Percentiles rank a stretch among this genome's conserved stretches.
Evolutionary conservation across 768 basidiomycete genomes (phyloP).

Genomic region (Tylopilus rubrobrunneus): DNA sequence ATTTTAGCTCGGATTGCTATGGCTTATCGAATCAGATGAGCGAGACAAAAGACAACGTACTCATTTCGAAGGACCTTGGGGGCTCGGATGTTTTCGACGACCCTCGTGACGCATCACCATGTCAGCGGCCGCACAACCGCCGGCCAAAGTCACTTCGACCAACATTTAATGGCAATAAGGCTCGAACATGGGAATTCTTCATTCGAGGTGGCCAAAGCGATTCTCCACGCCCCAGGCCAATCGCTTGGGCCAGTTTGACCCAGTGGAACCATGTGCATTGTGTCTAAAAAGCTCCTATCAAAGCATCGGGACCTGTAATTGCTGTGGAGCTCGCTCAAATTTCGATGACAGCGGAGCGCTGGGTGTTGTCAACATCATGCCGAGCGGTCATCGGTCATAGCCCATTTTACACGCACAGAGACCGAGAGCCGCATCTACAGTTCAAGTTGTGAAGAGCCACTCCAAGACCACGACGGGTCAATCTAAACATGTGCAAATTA

Average conservation of each 20-base stretch:
- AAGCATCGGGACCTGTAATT: neutral
- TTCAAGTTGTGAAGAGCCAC: neutral
- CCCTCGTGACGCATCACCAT: too few species aligned
- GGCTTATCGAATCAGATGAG: too few species aligned
- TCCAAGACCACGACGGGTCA: neutral
- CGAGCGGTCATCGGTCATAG: neutral
- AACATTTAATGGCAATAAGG: too few species aligned
- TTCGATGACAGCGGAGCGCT: neutral
- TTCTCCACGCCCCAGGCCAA: neutral
- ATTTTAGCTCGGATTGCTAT: too few species aligned
- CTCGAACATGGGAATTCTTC: too few species aligned
- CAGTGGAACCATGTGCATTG: neutral
- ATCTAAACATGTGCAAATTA: neutral
- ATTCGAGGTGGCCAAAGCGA: neutral
- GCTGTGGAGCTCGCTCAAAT: neutral
- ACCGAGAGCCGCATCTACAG: neutral
- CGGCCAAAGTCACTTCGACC: too few species aligned
- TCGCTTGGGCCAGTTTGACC: neutral
- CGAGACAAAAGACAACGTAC: too few species aligned
- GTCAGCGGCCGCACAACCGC: too few species aligned
- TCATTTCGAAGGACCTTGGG: too few species aligned
- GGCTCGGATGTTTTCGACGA: too few species aligned
- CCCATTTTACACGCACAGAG: neutral
- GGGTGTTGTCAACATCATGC: neutral
- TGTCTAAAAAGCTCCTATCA: neutral